These are phyloP conservation scores for Phanerochaete carnosa DNA, from an alignment of 768 basidiomycete species.

Conservation along the genomic window DNA sequence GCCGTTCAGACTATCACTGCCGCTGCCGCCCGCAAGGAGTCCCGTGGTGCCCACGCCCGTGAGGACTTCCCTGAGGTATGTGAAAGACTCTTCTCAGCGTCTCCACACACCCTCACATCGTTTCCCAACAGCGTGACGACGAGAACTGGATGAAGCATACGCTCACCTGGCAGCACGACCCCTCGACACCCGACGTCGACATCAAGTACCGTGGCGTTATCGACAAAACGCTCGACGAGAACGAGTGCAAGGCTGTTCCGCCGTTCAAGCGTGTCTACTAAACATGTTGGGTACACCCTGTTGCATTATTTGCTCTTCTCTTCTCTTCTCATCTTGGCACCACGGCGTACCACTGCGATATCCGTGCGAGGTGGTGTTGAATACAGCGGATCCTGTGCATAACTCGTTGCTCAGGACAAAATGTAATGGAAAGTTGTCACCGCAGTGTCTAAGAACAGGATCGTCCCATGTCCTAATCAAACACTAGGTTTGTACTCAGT, in stretches of 20 bases:
- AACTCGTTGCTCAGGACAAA: background rate
- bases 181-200: constrained; percentile 74
- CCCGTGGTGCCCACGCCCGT: constrained; percentile 97
- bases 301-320: background rate
- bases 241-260: constrained; percentile 94
- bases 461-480: no score
- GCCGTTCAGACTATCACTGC: constrained; percentile 95
- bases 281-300: background rate
- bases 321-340: background rate
- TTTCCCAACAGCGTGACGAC: constrained; percentile 76
- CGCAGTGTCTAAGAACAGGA: background rate
- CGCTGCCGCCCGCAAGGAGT: constrained; percentile 93
- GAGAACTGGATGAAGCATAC: constrained; percentile 94
- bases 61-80: constrained; percentile 94
- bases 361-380: background rate
- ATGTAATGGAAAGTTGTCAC: constrained; percentile 2
- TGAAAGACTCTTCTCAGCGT: constrained; percentile 5
- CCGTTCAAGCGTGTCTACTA: constrained; percentile 97
- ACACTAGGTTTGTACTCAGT: background rate
- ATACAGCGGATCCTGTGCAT: background rate
- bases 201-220: constrained; percentile 90
- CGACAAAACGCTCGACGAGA: constrained; percentile 84
- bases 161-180: constrained; percentile 86
- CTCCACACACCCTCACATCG: background rate
- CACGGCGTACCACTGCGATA: background rate